Percentiles rank a stretch among this genome's conserved stretches.
Evolutionary conservation across 2,329 filamentous ascomycete genomes (phyloP).

Genomic region (Blastomyces gilchristii): DNA sequence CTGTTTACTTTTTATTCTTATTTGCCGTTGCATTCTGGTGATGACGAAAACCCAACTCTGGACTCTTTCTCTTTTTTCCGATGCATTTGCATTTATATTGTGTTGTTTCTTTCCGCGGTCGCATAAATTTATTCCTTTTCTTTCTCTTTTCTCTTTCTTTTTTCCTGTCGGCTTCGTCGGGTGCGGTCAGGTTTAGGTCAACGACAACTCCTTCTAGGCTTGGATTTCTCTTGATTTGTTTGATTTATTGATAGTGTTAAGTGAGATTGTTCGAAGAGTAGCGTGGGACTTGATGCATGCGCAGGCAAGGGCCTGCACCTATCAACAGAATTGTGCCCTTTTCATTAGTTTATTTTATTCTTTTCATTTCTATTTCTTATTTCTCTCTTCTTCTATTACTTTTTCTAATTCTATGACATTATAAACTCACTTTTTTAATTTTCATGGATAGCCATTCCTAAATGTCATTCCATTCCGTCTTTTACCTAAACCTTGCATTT

Average conservation of each 20-base stretch:
- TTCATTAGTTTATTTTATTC: background rate
- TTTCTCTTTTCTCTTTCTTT: background rate
- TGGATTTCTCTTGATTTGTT: background rate
- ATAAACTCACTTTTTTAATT: background rate
- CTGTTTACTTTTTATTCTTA: background rate
- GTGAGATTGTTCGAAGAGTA: background rate
- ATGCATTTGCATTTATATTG: background rate
- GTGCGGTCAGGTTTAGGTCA: too few relatives aligned
- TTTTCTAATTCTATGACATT: background rate
- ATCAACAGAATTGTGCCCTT: background rate
- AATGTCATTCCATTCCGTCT: background rate
- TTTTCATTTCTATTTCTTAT: background rate
- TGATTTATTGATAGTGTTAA: background rate
- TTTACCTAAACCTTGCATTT: background rate
- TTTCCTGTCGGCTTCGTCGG: background rate
- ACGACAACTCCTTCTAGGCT: background rate
- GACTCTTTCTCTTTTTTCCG: background rate
- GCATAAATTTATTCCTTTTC: background rate
- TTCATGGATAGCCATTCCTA: background rate
- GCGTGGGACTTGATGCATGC: too few relatives aligned
- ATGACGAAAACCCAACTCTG: background rate
- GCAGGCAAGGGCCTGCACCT: background rate
- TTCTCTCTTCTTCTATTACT: too few relatives aligned
- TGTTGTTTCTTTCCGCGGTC: background rate
- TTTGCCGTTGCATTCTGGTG: background rate